Conservation (phyloP, 1,284 basidiomycete genomes). For the Irpex sp. region DNA sequence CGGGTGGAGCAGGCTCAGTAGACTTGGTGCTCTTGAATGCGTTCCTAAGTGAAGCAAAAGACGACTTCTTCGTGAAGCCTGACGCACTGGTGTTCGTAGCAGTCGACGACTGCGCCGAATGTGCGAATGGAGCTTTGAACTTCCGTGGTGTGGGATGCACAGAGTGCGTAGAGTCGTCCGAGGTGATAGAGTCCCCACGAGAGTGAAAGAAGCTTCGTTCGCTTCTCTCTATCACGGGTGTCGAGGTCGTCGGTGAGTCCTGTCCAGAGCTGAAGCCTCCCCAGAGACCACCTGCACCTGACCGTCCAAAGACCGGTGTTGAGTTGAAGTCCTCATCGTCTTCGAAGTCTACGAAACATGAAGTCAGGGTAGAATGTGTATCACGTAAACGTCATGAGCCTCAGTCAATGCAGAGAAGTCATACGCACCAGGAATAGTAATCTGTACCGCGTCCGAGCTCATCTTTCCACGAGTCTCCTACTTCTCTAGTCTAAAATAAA, state of each 20-base stretch:
- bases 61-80: conserved; percentile 75
- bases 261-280: conserved; percentile 40
- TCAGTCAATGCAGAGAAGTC: conserved; percentile 1
- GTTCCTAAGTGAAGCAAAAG: conserved; percentile 84
- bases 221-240: conserved; percentile 45
- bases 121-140: conserved; percentile 53
- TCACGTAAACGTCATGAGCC: background rate
- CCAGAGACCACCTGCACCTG: conserved; percentile 38
- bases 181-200: conserved; percentile 71
- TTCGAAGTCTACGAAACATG: conserved; percentile 52
- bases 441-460: conserved; percentile 65
- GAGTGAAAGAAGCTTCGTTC: conserved; percentile 69
- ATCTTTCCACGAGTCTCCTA: conserved; percentile 19
- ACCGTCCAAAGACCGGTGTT: conserved; percentile 61
- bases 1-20: conserved; percentile 52
- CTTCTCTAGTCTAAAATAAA: background rate
- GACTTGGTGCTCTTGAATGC: conserved; percentile 76
- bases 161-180: conserved; percentile 64
- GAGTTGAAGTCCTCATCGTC: conserved; percentile 62
- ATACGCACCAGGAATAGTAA: conserved; percentile 72
- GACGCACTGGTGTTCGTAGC: conserved; percentile 41
- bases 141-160: conserved; percentile 32
- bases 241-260: conserved; percentile 63
- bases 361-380: background rate
- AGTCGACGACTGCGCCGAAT: conserved; percentile 68